These are phyloP conservation scores for Mycena citricolor DNA, from an alignment of 1,284 basidiomycete species.

Conservation along the genomic window DNA sequence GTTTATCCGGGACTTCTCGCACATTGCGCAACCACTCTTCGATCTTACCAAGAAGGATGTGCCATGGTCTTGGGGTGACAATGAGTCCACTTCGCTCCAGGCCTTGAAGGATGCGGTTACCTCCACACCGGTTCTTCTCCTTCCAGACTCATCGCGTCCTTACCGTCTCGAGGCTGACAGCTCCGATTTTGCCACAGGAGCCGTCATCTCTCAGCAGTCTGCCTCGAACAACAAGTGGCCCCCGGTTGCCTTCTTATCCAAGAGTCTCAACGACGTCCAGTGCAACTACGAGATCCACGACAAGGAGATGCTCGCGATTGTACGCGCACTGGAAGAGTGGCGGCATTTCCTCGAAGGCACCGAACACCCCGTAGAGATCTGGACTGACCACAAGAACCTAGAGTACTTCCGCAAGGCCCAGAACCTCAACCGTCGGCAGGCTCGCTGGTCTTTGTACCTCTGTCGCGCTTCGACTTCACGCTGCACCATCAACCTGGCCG, in stretches of 20 bases:
- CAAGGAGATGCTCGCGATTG: slow-evolving; percentile 37
- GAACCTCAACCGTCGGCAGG: slow-evolving; percentile 20
- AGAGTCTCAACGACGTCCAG: slow-evolving; percentile 25
- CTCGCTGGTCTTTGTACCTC: slow-evolving; percentile 18
- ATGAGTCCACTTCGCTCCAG: background rate
- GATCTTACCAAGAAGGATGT: slow-evolving; percentile 10
- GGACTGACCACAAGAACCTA: slow-evolving; percentile 35
- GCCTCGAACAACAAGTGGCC: slow-evolving; percentile 23
- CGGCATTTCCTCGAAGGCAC: slow-evolving; percentile 36
- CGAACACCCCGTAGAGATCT: slow-evolving; percentile 28
- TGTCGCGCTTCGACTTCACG: slow-evolving; percentile 40
- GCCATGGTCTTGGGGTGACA: background rate
- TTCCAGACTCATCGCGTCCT: slow-evolving; percentile 14
- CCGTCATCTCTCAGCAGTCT: slow-evolving; percentile 25
- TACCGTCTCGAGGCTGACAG: slow-evolving; percentile 27
- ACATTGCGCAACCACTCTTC: slow-evolving; percentile 7
- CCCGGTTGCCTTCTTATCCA: slow-evolving; percentile 28
- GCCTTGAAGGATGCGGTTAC: slow-evolving; percentile 11
- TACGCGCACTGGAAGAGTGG: slow-evolving; percentile 40
- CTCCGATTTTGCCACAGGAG: slow-evolving; percentile 28
- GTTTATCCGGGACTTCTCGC: slow-evolving; percentile 13
- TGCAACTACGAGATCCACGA: slow-evolving; percentile 33
- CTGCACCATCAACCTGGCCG: slow-evolving; percentile 40
- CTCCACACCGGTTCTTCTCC: slow-evolving; percentile 17
- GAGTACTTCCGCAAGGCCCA: slow-evolving; percentile 20